Evolutionary conservation across 768 basidiomycete genomes (phyloP), one percentile per base, ranked within the genome.

Genomic region (Zangia roseola): DNA sequence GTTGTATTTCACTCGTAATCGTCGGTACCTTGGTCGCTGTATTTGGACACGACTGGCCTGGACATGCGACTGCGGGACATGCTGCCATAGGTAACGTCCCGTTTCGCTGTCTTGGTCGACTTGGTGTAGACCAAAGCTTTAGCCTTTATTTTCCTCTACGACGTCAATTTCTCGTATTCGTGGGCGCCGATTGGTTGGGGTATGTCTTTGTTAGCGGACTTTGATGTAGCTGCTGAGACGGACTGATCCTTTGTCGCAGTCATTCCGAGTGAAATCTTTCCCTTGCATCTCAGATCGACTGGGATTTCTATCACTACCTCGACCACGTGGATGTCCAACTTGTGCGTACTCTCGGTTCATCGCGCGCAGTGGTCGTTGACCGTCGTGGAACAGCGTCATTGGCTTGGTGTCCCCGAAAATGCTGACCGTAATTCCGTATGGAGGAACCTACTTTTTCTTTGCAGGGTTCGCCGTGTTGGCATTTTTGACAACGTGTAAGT

Each of bases 221-320:
- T n/a, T n/a, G n/a, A n/a, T n/a, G n/a, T n/a, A n/a, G n/a, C n/a
- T n/a, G n/a, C n/a, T n/a, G n/a, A n/a, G n/a, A n/a, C n/a, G n/a
- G n/a, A n/a, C n/a, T n/a, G n/a, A n/a, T n/a, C n/a, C n/a, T n/a
- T 60, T 13, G 9, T 28, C 23, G 23, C 54, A 65, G 69, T 74
- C 10, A 62, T 74, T 39, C 72, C 73, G 12, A 68, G 66, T 24
- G 73, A 74, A 52, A 60, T 74, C 28, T 74, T 74, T 38, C 73
- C 73, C n/a, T 49, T 74, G 31, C 70, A 73, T 37, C 63, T 73
- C 13, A 58, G 73, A 24, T 68, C 71, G 7, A 74, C 71, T 13
- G 73, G 73, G 21, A 69, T 74, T 21, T 72, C 73, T 0, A 66
- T 74, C 21, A 74, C 65, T 7, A 70, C 74, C 5, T 75, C 74